Evolutionary conservation across 768 basidiomycete species (phyloP), one percentile per base, ranked within the genome.

Genomic region (Lentinus brumalis): DNA sequence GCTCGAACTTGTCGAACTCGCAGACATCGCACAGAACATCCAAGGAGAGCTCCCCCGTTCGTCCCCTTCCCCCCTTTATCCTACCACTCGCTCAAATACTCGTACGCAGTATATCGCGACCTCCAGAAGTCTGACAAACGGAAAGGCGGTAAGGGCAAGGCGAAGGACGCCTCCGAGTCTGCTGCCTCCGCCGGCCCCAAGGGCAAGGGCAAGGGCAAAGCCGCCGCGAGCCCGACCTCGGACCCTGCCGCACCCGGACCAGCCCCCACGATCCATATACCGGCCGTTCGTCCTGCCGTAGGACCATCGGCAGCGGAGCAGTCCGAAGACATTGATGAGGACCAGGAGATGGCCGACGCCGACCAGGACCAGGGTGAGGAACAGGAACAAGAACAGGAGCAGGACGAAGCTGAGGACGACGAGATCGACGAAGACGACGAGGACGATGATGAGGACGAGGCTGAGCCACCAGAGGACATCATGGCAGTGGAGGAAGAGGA

Each of bases 1-100:
- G 0, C 81, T 95, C 9, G 92, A 94, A 69, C 76, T 84, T 57
- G 82, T 92, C 39, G 88, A 92, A 64, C 87, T 94, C 59, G 83
- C 84, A 2, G 90, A 92, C 69, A 76, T 92, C 45, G 82, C 86
- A 0, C 82, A 84, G 38, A 76, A 77, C 45, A 77, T 92, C 4
- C 85, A 88, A 61, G 74, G 68, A 0, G 91, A 94, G 69, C 81
- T 94, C 9, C 75, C 81, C 60, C 75, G 92, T 88, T 58, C 63
- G 81, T 75, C 44, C 47, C 18, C 29, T 30, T 6, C 4, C 40
- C 16, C 41, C 49, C 26, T 21, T 26, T 5, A 6, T 40, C 11
- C 38, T 31, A 10, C 59, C 59, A 18, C 42, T 11, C 26, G 51
- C 2, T n/a, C 3, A 30, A 18, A 5, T 14, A 44, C 15, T 7